Evolutionary conservation across 2,329 filamentous ascomycete species (phyloP), one percentile per base, ranked within the genome.

Genomic region (Curvularia verruculosa): DNA sequence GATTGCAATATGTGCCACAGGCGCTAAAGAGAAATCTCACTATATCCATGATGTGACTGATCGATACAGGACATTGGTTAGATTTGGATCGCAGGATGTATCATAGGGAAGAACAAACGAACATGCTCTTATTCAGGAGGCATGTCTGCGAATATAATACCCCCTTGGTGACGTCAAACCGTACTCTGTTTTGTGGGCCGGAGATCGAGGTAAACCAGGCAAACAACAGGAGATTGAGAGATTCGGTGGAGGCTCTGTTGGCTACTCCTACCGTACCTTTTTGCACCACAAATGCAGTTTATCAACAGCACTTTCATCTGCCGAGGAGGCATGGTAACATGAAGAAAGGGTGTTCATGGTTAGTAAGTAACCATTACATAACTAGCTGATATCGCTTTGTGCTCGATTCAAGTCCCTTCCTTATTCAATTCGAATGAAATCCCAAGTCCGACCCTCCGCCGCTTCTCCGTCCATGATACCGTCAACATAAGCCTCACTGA

Each of bases 401-500:
- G 7, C 19, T 26, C 9, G 7, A 2, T 9, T 19, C 15, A 18
- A 1, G 12, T 3, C 15, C 13, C 13, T n/a, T 49, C 13, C 13
- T n/a, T 49, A 49, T 12, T 26, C 36, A 13, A 49, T 15, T 28
- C 39, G 23, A 8, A 49, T 28, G 5, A 21, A 18, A 18, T 2
- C n/a, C 46, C 46, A 49, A 9, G 15, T 3, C 1, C 46, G 23
- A 12, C 15, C 10, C 3, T 28, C 34, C 2, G n/a, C 46, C 21
- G 46, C 46, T 23, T 66, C 61, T 37, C 64, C 64, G n/a, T 67
- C 56, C 62, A 67, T 67, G 18, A 67, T 61, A 23, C 60, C 60
- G 15, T 65, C 62, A 4, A 67, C 56, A 15, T 65, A 67, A 9
- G 64, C 63, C 54, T 67, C 64, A 18, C 62, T 49, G 10, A 67